Conservation (phyloP, 2,329 filamentous ascomycete genomes). For the Trichoderma guizhouense region DNA sequence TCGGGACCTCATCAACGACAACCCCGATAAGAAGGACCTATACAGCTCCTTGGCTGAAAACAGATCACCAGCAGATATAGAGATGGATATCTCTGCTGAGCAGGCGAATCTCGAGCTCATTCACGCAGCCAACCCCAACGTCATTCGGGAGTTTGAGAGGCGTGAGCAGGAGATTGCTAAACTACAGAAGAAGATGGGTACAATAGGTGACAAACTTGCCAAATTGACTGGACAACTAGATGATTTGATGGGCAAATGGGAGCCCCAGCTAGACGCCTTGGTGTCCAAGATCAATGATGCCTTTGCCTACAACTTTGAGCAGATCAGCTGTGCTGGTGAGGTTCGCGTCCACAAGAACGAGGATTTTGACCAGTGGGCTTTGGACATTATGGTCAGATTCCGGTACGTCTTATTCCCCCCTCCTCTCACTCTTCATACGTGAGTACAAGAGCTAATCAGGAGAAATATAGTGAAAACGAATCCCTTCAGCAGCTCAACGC, state of each 20-base stretch:
- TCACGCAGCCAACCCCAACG: constrained; percentile 70
- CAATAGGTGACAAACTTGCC: constrained; percentile 53
- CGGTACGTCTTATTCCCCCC: constrained; percentile 53
- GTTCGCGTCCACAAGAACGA: constrained; percentile 84
- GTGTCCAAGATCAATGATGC: constrained; percentile 81
- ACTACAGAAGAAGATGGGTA: constrained; percentile 55
- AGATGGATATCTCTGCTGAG: constrained; percentile 71
- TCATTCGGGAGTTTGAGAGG: constrained; percentile 74
- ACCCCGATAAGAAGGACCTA: constrained; percentile 39
- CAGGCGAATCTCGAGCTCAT: constrained; percentile 75
- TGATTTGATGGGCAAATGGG: constrained; percentile 70
- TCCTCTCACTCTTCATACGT: background rate
- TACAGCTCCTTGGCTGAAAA: constrained; percentile 44
- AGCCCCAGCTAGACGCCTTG: constrained; percentile 75
- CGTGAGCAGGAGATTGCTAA: constrained; percentile 67
- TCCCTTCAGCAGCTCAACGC: constrained; percentile 79
- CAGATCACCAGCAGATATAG: constrained; percentile 61
- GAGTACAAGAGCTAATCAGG: background rate
- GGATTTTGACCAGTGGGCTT: constrained; percentile 90
- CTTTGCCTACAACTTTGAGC: constrained; percentile 88
- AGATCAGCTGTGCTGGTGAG: constrained; percentile 91
- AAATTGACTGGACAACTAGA: constrained; percentile 57
- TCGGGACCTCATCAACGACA: constrained; percentile 37
- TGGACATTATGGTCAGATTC: constrained; percentile 94
- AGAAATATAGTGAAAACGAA: constrained; percentile 62